Conservation (phyloP, 371 early-diverging fungal genomes). For the Caulochytrium protostelioides region DNA sequence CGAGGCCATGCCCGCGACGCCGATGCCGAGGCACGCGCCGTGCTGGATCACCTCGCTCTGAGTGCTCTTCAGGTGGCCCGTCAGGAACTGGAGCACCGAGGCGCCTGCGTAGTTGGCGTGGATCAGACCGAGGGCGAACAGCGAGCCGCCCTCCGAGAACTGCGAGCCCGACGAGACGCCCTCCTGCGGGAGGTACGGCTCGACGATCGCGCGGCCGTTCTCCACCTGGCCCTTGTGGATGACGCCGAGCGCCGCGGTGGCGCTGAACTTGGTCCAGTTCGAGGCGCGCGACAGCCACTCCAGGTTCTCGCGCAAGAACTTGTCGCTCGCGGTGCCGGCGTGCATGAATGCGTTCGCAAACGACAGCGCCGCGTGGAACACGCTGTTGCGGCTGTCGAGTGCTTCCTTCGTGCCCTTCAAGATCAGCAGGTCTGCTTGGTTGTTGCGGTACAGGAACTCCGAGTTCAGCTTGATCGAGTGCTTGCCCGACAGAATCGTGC, state of each 20-base stretch:
- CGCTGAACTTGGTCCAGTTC: slow-evolving; percentile 98
- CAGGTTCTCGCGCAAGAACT: slow-evolving; percentile 88
- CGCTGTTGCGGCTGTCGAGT: slow-evolving; percentile 72
- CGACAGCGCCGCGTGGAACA: slow-evolving; percentile 85
- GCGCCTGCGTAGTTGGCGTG: slow-evolving; percentile 76
- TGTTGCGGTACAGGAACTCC: slow-evolving; percentile 84
- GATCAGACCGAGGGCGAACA: slow-evolving; percentile 94
- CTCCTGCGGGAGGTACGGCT: slow-evolving; percentile 85
- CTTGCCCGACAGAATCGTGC: slow-evolving; percentile 63
- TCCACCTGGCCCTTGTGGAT: slow-evolving; percentile 92
- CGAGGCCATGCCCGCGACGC: slow-evolving; percentile 89
- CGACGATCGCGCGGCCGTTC: slow-evolving; percentile 58
- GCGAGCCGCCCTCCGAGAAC: slow-evolving; percentile 92
- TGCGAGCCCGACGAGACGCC: slow-evolving; percentile 57
- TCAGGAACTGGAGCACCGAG: slow-evolving; percentile 52
- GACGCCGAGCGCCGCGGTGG: slow-evolving; percentile 95
- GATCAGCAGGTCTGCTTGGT: slow-evolving; percentile 78
- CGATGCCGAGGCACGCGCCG: slow-evolving; percentile 93
- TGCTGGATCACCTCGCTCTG: slow-evolving; percentile 85
- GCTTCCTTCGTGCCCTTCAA: slow-evolving; percentile 76
- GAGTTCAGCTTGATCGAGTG: slow-evolving; percentile 68
- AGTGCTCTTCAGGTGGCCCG: slow-evolving; percentile 51
- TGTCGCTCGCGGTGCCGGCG: slow-evolving; percentile 95
- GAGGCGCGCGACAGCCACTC: slow-evolving; percentile 93
- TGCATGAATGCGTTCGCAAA: slow-evolving; percentile 96